Conservation (phyloP, 164 flowering plant species). For the Sextonia rubra region DNA sequence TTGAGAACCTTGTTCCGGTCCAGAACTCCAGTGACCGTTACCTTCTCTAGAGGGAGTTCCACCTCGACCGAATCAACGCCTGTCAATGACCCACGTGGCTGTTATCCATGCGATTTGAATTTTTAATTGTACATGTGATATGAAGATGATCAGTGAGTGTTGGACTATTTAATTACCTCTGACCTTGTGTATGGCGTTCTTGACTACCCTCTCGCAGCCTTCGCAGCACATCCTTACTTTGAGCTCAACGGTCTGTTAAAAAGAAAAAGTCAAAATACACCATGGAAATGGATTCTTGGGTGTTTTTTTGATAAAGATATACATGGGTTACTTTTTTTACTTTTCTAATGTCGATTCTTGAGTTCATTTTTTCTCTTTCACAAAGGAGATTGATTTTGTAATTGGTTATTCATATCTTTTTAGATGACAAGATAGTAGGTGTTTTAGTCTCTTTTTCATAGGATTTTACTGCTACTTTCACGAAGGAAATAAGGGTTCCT, state of each 20-base stretch:
- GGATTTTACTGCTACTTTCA: neutral
- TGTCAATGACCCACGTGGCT: conserved; percentile 14
- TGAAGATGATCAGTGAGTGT: neutral
- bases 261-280: conserved; percentile 3
- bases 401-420: too few species aligned
- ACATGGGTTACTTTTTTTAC: neutral
- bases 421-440: too few species aligned
- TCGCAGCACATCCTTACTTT: conserved; percentile 97
- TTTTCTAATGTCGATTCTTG: neutral
- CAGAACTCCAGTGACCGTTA: conserved; percentile 82
- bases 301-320: neutral
- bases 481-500: neutral
- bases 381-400: too few species aligned
- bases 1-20: conserved; percentile 93
- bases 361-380: neutral
- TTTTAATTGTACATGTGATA: too few species aligned
- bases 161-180: conserved; percentile 47
- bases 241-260: conserved; percentile 77
- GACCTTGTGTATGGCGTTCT: conserved; percentile 69
- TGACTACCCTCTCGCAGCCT: conserved; percentile 90
- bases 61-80: conserved; percentile 88
- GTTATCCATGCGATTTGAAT: too few species aligned
- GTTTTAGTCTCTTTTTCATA: too few species aligned
- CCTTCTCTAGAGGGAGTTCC: conserved; percentile 76
- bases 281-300: neutral